phyloP scores from a whole-genome alignment of 805 yeast species.

The Candida suzukii region DNA sequence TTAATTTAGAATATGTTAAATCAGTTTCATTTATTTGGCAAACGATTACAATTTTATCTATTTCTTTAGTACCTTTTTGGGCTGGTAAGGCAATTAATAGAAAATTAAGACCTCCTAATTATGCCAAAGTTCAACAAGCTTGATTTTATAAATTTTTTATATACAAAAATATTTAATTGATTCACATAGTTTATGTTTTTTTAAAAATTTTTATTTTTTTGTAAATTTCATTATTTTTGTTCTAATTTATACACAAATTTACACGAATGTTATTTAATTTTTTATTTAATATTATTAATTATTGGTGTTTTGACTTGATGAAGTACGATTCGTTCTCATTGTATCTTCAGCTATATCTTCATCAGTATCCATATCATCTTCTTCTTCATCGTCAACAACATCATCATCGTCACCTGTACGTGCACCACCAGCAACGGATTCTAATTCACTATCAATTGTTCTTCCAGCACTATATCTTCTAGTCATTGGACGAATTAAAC shows the following conservation, averaged over 20 bases:
- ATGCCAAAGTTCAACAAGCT: slow-evolving; percentile 91
- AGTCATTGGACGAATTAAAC: no score
- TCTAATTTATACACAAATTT: no score
- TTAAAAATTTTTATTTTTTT: no score
- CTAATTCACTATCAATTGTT: neutral
- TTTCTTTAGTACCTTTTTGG: slow-evolving; percentile 89
- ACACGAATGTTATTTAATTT: no score
- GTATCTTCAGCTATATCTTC: slow-evolving; percentile 22
- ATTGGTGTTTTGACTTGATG: no score
- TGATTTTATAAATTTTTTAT: slow-evolving; percentile 10
- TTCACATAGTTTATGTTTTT: no score
- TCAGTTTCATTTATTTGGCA: slow-evolving; percentile 66
- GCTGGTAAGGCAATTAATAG: slow-evolving; percentile 67
- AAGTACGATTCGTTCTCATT: no score
- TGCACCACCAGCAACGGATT: neutral
- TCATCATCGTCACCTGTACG: slow-evolving; percentile 20
- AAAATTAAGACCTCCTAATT: slow-evolving; percentile 83
- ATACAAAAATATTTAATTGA: neutral
- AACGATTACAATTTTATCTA: slow-evolving; percentile 48
- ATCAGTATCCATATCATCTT: slow-evolving; percentile 14
- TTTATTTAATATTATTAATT: neutral
- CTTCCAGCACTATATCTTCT: no score
- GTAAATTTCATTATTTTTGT: no score
- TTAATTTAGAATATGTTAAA: slow-evolving; percentile 57
- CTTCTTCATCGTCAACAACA: slow-evolving; percentile 22